Base-by-base conservation (phyloP, 2,329 filamentous ascomycete species). In the Diplodia scrobiculata region DNA sequence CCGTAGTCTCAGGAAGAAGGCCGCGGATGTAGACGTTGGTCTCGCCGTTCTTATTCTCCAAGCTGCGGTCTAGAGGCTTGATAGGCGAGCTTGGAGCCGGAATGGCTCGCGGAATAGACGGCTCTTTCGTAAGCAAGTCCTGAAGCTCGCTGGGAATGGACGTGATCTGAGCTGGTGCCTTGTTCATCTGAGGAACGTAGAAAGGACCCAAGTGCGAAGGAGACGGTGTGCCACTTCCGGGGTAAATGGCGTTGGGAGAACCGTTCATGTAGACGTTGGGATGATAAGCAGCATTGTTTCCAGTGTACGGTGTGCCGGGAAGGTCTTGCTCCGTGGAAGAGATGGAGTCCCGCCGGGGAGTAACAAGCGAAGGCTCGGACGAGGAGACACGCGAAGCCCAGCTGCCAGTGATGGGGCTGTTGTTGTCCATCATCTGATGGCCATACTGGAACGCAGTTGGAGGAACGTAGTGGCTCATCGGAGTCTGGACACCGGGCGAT, bases 1-100 rank as follows among this genome's bases (percentile, higher is more conserved):
- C 95, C 58, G 96, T 95, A 0, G 94, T 99, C 72, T 96, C 94
- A 0, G 95, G 94, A 69, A 96, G 91, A 69, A 99, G 89, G 19
- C 96, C 96, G 68, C 95, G 91, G 70, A 99, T 97, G 82, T 99
- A 99, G 70, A 99, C 94, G 74, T 99, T 99, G 69, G 92, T 95
- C 75, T 98, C 97, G 52, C 93, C 93, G 55, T 91, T 95, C 67
- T 92, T 90, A 74, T 98, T 98, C 79, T 97, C 91, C 58, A 99
- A 84, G 74, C 93, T 96, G 78, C 97, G 93, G 69, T 97, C 94
- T 32, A 98, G 86, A 50, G 91, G 93, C 84, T 97, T 91, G 81
- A 91, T 87, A 73, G 90, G 91, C 66, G 94, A 93, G 27, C 89
- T 89, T 32, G 92, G 91, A 66, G 95, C 94, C 17, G 94, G 94